A percentile compares a stretch with the other conserved stretches of the same genome.
These are phyloP conservation scores for Salix viminalis DNA, from an alignment of 345 rosid genomes.

Conservation along the genomic window DNA sequence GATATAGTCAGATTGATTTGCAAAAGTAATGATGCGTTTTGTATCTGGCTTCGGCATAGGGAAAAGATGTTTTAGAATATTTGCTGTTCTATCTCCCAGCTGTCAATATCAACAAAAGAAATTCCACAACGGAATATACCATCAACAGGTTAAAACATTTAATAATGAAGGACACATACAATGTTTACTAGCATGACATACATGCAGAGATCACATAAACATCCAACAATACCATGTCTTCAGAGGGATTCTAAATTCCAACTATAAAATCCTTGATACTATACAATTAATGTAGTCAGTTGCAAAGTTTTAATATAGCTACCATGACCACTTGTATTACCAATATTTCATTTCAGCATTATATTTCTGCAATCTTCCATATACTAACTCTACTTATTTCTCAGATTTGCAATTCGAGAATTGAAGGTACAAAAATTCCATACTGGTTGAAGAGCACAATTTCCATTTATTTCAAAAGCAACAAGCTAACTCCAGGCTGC, in stretches of 20 bases:
- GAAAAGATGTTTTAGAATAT: constrained; percentile 81
- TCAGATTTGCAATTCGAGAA: background rate
- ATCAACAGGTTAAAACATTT: background rate
- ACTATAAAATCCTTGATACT: background rate
- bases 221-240: background rate
- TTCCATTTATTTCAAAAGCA: background rate
- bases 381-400: background rate
- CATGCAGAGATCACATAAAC: background rate
- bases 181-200: background rate
- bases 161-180: background rate
- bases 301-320: background rate
- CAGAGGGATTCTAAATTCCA: background rate
- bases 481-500: background rate
- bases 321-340: background rate
- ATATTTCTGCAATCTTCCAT: background rate
- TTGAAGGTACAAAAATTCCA: background rate
- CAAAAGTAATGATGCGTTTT: constrained; percentile 74
- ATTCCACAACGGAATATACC: background rate
- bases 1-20: constrained; percentile 70
- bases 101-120: constrained; percentile 19
- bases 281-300: background rate
- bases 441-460: too few species aligned
- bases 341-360: background rate
- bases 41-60: constrained; percentile 82
- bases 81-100: constrained; percentile 77